phyloP scores from a whole-genome alignment of 768 basidiomycete genomes.

The Fistulinella prunicolor region DNA sequence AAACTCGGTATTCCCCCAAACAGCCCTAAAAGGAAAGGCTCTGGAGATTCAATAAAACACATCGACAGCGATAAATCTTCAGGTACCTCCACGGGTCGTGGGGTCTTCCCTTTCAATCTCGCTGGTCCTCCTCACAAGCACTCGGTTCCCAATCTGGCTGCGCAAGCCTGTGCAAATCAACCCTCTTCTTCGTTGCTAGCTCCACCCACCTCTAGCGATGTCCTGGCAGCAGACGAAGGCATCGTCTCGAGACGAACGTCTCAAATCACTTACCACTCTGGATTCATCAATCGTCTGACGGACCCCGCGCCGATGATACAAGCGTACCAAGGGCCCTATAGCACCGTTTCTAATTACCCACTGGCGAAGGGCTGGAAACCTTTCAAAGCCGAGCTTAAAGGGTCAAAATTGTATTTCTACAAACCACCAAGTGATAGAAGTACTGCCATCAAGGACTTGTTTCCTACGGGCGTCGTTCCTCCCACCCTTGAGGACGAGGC shows the following conservation, averaged over 20 bases:
- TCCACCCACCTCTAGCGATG: constrained; percentile 50
- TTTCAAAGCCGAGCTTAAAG: constrained; percentile 80
- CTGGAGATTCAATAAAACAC: constrained; percentile 32
- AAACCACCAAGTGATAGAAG: constrained; percentile 74
- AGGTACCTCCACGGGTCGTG: constrained; percentile 16
- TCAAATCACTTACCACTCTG: constrained; percentile 72
- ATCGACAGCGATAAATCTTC: constrained; percentile 30
- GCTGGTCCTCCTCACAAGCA: constrained; percentile 28
- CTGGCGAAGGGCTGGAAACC: constrained; percentile 81
- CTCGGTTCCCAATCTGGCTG: constrained; percentile 15
- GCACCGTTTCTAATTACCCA: constrained; percentile 33
- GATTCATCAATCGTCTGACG: constrained; percentile 70
- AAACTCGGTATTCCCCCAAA: constrained; percentile 43
- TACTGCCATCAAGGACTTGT: constrained; percentile 66
- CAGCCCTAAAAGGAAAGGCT: constrained; percentile 58
- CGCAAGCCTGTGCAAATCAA: constrained; percentile 19
- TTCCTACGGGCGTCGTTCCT: constrained; percentile 62
- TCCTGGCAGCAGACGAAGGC: constrained; percentile 32
- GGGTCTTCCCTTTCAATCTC: constrained; percentile 32
- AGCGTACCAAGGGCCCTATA: constrained; percentile 29
- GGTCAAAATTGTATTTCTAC: constrained; percentile 82
- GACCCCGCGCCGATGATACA: constrained; percentile 46
- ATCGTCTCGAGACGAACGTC: constrained; percentile 58
- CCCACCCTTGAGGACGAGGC: constrained; percentile 49
- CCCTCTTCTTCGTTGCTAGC: constrained; percentile 48